These are phyloP conservation scores for Cocos nucifera DNA, from an alignment of 176 grass and related monocot species.

Conservation along the genomic window DNA sequence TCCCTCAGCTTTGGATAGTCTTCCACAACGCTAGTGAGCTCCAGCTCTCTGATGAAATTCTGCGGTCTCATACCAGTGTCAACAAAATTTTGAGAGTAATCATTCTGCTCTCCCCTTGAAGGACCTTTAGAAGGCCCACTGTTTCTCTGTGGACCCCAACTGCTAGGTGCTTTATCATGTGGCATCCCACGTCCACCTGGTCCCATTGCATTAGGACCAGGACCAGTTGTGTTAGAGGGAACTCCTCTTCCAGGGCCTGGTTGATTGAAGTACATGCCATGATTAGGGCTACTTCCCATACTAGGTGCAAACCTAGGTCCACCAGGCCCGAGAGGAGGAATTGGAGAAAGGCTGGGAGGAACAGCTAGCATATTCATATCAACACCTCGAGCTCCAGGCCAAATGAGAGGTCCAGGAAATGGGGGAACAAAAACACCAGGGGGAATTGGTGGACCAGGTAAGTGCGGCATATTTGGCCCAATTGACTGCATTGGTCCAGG, in stretches of 20 bases:
- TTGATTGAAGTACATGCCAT: conserved; percentile 82
- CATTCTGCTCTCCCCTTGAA: conserved; percentile 95
- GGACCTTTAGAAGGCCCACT: conserved; percentile 82
- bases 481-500: conserved; percentile 75
- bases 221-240: conserved; percentile 40
- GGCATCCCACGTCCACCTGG: conserved; percentile 49
- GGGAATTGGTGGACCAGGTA: conserved; percentile 43
- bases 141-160: conserved; percentile 70
- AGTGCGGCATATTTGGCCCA: conserved; percentile 59
- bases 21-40: conserved; percentile 86
- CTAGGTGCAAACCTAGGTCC: conserved; percentile 53
- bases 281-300: conserved; percentile 57
- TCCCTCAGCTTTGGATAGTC: conserved; percentile 98
- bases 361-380: conserved; percentile 82
- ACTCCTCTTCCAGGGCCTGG: conserved; percentile 34
- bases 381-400: conserved; percentile 73
- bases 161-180: conserved; percentile 47
- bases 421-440: conserved; percentile 60
- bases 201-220: conserved; percentile 44
- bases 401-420: conserved; percentile 66
- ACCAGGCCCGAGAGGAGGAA: conserved; percentile 36
- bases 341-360: conserved; percentile 66
- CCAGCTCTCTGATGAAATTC: conserved; percentile 94
- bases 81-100: conserved; percentile 98
- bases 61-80: conserved; percentile 93